Conservation (phyloP, 1,284 basidiomycete genomes). For the Amylostereum chailletii region DNA sequence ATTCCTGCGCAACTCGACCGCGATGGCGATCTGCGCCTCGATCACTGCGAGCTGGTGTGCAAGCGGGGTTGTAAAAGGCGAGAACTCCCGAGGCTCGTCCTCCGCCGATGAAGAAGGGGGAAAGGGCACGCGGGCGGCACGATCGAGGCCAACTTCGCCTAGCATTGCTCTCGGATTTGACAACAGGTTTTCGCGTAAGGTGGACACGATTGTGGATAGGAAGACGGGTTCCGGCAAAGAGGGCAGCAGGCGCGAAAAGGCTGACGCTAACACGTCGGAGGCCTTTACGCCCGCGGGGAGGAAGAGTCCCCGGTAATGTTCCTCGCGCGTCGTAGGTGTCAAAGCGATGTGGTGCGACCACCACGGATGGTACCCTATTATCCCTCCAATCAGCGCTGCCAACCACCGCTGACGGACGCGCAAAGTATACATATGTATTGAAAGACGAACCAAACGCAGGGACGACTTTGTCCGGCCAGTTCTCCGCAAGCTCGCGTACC, state of each 20-base stretch:
- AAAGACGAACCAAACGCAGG: conserved; percentile 62
- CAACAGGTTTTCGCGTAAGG: conserved; percentile 47
- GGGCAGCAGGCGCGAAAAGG: conserved; percentile 43
- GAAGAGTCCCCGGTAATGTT: conserved; percentile 63
- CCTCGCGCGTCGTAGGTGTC: conserved; percentile 22
- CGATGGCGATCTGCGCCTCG: conserved; percentile 71
- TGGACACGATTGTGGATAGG: conserved; percentile 40
- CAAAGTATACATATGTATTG: neutral
- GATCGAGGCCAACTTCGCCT: conserved; percentile 80
- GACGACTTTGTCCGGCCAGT: conserved; percentile 56
- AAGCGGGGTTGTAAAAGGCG: conserved; percentile 63
- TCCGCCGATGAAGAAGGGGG: conserved; percentile 29
- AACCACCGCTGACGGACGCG: neutral
- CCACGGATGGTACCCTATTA: conserved; percentile 77
- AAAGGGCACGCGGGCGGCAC: conserved; percentile 59
- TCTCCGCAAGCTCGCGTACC: conserved; percentile 50
- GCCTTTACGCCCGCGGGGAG: conserved; percentile 20
- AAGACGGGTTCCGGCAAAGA: conserved; percentile 55
- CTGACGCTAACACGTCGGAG: conserved; percentile 21
- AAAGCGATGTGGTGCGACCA: conserved; percentile 65
- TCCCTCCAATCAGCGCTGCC: neutral
- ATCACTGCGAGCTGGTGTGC: conserved; percentile 66
- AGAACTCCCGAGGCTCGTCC: conserved; percentile 36
- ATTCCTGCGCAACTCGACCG: conserved; percentile 60
- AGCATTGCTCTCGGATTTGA: conserved; percentile 62